Conservation (phyloP, 73 alveolate genomes). For the Uronychia setigera region DNA sequence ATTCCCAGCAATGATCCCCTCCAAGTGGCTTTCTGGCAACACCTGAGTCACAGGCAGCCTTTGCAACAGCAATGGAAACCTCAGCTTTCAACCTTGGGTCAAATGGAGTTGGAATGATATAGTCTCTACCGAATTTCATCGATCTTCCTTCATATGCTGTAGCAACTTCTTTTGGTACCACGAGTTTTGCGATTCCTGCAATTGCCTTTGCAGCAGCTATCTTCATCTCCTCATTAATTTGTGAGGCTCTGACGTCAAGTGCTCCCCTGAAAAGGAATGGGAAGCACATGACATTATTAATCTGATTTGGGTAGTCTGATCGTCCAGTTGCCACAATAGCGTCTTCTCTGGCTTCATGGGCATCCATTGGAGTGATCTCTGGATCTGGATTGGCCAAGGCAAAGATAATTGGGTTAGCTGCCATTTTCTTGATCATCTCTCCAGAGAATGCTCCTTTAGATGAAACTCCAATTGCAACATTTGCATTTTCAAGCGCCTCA, state of each 20-base stretch:
- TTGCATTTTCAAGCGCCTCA: conserved; percentile 72
- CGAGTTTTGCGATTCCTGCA: conserved; percentile 63
- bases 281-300: conserved; percentile 84
- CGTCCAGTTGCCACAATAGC: conserved; percentile 78
- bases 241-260: conserved; percentile 85
- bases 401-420: conserved; percentile 66
- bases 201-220: conserved; percentile 89
- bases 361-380: conserved; percentile 73
- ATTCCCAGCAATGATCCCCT: no score
- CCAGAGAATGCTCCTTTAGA: conserved; percentile 56
- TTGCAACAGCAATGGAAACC: conserved; percentile 90
- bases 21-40: conserved; percentile 39
- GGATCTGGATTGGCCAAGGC: conserved; percentile 89
- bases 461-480: conserved; percentile 79
- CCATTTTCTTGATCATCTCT: conserved; percentile 67
- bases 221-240: conserved; percentile 87
- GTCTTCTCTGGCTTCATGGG: conserved; percentile 61
- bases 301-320: conserved; percentile 88
- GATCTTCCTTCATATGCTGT: conserved; percentile 27
- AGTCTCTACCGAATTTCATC: conserved; percentile 73
- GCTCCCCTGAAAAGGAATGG: conserved; percentile 95
- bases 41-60: conserved; percentile 76
- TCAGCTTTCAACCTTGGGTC: conserved; percentile 74
- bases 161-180: conserved; percentile 46
- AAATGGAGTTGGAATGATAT: conserved; percentile 89